These are phyloP conservation scores for Hymenoscyphus infarciens DNA, from an alignment of 2,329 filamentous ascomycete species.

Conservation along the genomic window DNA sequence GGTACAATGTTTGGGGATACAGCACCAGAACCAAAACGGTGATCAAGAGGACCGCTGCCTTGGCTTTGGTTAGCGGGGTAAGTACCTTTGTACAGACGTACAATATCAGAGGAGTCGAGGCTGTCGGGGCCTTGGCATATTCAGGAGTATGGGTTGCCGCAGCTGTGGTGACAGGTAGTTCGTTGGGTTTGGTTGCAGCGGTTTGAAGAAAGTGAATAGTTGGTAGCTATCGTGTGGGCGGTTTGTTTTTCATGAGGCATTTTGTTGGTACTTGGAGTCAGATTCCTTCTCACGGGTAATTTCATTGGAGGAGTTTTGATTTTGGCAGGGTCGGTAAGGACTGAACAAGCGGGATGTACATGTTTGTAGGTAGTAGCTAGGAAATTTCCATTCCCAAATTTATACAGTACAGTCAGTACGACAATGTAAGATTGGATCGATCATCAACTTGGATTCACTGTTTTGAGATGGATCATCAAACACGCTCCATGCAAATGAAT, in stretches of 20 bases:
- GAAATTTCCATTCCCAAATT: background rate
- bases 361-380: background rate
- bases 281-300: background rate
- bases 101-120: slow-evolving; percentile 67
- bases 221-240: background rate
- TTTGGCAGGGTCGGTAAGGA: slow-evolving; percentile 10
- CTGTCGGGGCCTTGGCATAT: slow-evolving; percentile 68
- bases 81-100: slow-evolving; percentile 63
- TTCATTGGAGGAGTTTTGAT: slow-evolving; percentile 11
- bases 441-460: background rate
- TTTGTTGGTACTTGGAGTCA: slow-evolving; percentile 1
- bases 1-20: slow-evolving; percentile 70
- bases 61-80: slow-evolving; percentile 54
- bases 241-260: slow-evolving; percentile 8
- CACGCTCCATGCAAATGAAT: background rate
- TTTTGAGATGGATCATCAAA: background rate
- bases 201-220: slow-evolving; percentile 34
- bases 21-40: slow-evolving; percentile 59
- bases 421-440: background rate
- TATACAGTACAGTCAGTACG: background rate
- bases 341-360: background rate
- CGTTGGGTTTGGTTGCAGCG: slow-evolving; percentile 49
- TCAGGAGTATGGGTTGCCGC: slow-evolving; percentile 71
- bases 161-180: slow-evolving; percentile 55
- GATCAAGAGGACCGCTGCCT: slow-evolving; percentile 59